phyloP scores from a whole-genome alignment of 1,284 basidiomycete genomes.

The Coniferiporia weirii region DNA sequence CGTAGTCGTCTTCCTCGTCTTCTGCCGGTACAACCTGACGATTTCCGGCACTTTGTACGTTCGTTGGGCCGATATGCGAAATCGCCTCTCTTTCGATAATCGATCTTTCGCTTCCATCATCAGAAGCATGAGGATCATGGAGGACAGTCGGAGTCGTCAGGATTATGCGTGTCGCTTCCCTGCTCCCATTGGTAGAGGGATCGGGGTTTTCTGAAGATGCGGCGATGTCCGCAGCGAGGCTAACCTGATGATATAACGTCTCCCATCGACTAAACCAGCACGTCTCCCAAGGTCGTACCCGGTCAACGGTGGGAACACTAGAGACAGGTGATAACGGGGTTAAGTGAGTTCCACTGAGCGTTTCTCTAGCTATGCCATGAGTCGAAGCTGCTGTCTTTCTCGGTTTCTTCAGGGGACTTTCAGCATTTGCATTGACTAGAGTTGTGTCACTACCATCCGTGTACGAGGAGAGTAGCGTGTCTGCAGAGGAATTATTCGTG shows the following conservation, averaged over 20 bases:
- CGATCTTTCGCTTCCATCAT: neutral
- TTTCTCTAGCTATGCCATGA: neutral
- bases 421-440: neutral
- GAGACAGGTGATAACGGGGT: neutral
- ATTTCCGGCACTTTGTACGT: neutral
- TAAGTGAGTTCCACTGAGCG: neutral
- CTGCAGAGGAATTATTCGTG: constrained; percentile 7
- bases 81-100: neutral
- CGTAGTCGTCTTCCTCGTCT: constrained; percentile 16
- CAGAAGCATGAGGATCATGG: neutral
- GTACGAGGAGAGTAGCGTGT: constrained; percentile 7
- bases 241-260: constrained; percentile 14
- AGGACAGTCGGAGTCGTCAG: constrained; percentile 5
- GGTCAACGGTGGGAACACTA: neutral
- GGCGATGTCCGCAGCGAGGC: constrained; percentile 10
- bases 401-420: neutral
- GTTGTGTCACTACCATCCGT: constrained; percentile 9
- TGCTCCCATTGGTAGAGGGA: constrained; percentile 2
- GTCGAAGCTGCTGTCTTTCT: neutral
- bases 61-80: neutral
- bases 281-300: constrained; percentile 9
- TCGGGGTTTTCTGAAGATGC: neutral
- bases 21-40: neutral
- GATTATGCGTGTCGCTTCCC: constrained; percentile 8
- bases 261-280: constrained; percentile 18